Evolutionary conservation across 169 alveolate genomes (phyloP).

Genomic region (Plasmodium yoelii): DNA sequence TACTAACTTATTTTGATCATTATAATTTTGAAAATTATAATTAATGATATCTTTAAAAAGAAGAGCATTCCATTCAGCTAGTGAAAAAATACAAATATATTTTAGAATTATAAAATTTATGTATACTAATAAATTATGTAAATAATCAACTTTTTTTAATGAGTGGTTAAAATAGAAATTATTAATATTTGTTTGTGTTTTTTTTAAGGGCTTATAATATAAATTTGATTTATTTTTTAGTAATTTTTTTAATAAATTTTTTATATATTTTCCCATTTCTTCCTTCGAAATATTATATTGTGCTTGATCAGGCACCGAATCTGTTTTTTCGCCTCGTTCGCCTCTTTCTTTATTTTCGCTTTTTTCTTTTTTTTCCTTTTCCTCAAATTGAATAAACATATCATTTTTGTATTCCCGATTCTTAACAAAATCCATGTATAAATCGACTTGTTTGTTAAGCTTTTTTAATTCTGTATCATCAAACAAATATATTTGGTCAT

Average conservation of each 20-base stretch:
- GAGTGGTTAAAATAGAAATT: constrained; percentile 39
- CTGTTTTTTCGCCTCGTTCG: no score
- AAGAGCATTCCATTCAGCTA: constrained; percentile 49
- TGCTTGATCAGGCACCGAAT: no score
- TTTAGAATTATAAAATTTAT: constrained; percentile 39
- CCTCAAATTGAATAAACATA: not conserved
- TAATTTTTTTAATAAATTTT: constrained; percentile 27
- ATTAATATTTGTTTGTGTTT: not conserved
- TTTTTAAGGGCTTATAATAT: not conserved
- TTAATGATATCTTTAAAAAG: constrained; percentile 28
- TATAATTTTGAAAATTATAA: not conserved
- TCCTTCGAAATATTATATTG: not conserved
- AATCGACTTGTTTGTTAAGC: constrained; percentile 52
- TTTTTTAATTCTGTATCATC: constrained; percentile 17
- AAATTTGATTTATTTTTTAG: constrained; percentile 37
- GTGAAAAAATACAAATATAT: constrained; percentile 41
- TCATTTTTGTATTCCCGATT: constrained; percentile 52
- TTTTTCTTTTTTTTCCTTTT: no score
- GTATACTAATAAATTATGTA: constrained; percentile 52
- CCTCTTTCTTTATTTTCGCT: no score
- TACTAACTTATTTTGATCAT: no score
- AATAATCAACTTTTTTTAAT: constrained; percentile 37
- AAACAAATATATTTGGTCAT: constrained; percentile 25
- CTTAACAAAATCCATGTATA: constrained; percentile 33
- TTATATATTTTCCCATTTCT: constrained; percentile 14